Evolutionary conservation across 805 yeast genomes (phyloP).

Genomic region (Yarrowia hollandica): DNA sequence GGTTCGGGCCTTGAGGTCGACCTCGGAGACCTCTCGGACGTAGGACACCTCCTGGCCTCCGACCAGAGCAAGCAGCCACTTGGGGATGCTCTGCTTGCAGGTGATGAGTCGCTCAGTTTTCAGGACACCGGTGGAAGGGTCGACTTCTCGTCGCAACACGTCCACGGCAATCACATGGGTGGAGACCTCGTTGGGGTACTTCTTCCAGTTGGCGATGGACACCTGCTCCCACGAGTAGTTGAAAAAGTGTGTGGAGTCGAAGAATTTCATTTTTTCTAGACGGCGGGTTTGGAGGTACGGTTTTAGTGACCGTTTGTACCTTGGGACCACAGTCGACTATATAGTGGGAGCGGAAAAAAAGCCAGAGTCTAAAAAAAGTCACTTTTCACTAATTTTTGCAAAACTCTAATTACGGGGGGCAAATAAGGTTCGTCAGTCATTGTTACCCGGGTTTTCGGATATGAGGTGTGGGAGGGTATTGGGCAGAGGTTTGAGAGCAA

Average conservation of each 20-base stretch:
- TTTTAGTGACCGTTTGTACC: not conserved
- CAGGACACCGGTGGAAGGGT: slow-evolving; percentile 53
- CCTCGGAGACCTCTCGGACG: slow-evolving; percentile 86
- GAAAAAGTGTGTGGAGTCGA: slow-evolving; percentile 67
- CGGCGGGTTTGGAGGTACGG: not conserved
- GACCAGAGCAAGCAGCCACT: slow-evolving; percentile 70
- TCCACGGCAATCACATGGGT: slow-evolving; percentile 95
- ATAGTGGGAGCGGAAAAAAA: not conserved
- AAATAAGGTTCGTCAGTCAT: not conserved
- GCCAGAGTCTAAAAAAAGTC: no score
- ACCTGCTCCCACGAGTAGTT: slow-evolving; percentile 91
- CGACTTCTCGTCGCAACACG: slow-evolving; percentile 70
- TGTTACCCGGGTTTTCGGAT: no score
- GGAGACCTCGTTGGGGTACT: slow-evolving; percentile 92
- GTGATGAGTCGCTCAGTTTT: slow-evolving; percentile 86
- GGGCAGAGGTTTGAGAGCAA: no score
- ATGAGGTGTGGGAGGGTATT: no score
- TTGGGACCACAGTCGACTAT: not conserved
- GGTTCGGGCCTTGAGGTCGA: slow-evolving; percentile 64
- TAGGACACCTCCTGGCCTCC: slow-evolving; percentile 74
- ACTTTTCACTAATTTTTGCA: no score
- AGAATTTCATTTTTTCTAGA: slow-evolving; percentile 64
- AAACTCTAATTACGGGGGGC: no score
- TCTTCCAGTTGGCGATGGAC: slow-evolving; percentile 94
- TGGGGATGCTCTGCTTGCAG: slow-evolving; percentile 82